A percentile compares a stretch with the other conserved stretches of the same genome.
phyloP scores from a whole-genome alignment of 106 monocot species.

The Gastrodia elata region DNA sequence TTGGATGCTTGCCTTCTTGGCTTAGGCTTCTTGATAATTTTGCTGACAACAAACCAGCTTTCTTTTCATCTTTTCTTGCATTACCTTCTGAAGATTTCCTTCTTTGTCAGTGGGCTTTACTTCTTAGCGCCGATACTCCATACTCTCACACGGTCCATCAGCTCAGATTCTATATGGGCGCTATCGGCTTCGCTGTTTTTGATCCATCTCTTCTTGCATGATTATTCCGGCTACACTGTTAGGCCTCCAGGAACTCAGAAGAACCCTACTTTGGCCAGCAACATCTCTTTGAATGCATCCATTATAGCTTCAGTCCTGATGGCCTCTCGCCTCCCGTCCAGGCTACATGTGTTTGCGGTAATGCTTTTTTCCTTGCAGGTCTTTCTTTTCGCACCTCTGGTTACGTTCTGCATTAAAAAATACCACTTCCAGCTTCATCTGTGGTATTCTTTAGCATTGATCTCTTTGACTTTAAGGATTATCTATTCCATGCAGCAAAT shows the following conservation, averaged over 20 bases:
- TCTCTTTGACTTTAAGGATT: slow-evolving; percentile 38
- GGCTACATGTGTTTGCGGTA: slow-evolving; percentile 81
- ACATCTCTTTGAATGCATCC: slow-evolving; percentile 85
- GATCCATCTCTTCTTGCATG: slow-evolving; percentile 89
- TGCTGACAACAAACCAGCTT: slow-evolving; percentile 38
- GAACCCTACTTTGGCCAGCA: slow-evolving; percentile 57
- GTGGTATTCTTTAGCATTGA: slow-evolving; percentile 46
- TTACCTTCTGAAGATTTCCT: slow-evolving; percentile 64
- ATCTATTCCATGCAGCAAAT: slow-evolving; percentile 46
- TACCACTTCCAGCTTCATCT: slow-evolving; percentile 55
- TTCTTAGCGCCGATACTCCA: slow-evolving; percentile 74
- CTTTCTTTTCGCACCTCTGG: slow-evolving; percentile 70
- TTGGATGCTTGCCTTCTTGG: slow-evolving; percentile 54
- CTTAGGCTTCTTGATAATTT: slow-evolving; percentile 53
- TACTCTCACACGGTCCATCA: slow-evolving; percentile 86
- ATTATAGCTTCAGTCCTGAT: slow-evolving; percentile 88
- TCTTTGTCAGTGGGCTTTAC: slow-evolving; percentile 77
- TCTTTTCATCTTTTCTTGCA: slow-evolving; percentile 30
- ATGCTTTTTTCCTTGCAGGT: slow-evolving; percentile 88
- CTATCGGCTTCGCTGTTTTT: slow-evolving; percentile 60
- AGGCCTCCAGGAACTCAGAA: slow-evolving; percentile 58
- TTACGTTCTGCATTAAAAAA: slow-evolving; percentile 67
- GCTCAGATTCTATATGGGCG: slow-evolving; percentile 86
- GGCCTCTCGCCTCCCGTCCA: slow-evolving; percentile 79
- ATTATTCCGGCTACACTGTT: slow-evolving; percentile 61